Evolutionary conservation across 1,139 yeast genomes (phyloP).

Genomic region (Pichia sp.): DNA sequence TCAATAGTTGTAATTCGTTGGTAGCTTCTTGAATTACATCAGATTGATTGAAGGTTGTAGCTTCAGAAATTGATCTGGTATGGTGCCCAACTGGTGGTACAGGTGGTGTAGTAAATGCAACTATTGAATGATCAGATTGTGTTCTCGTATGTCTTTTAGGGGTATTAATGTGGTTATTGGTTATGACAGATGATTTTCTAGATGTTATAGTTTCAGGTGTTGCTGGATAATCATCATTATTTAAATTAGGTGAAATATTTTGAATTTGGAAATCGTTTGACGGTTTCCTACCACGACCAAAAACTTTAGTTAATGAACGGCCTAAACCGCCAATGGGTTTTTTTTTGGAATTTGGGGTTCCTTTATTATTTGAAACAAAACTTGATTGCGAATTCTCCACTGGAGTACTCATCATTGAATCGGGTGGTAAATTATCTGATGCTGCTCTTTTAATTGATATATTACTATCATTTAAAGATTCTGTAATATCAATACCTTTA

Average conservation of each 20-base stretch:
- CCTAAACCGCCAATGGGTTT: constrained; percentile 22
- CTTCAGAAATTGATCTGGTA: constrained; percentile 24
- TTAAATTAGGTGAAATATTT: not conserved
- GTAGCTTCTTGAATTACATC: constrained; percentile 21
- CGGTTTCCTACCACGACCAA: constrained; percentile 28
- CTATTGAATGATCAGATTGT: constrained; percentile 33
- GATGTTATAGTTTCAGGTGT: constrained; percentile 17
- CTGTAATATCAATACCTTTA: constrained; percentile 1
- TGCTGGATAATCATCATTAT: not conserved
- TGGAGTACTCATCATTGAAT: not conserved
- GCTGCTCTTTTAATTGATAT: not conserved
- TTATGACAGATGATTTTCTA: not conserved
- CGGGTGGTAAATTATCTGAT: not conserved
- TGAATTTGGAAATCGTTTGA: constrained; percentile 8
- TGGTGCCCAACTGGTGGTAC: constrained; percentile 23
- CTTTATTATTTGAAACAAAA: constrained; percentile 2
- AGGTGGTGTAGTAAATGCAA: constrained; percentile 30
- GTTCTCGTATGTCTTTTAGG: constrained; percentile 22
- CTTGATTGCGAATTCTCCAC: constrained; percentile 1
- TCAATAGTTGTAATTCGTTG: constrained; percentile 35
- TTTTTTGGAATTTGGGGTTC: constrained; percentile 14
- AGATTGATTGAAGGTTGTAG: constrained; percentile 4
- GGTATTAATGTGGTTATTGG: not conserved
- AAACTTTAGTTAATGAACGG: constrained; percentile 29
- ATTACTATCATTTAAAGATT: not conserved